These are phyloP conservation scores for Aspergillus nidulans DNA, from an alignment of 495 filamentous ascomycete genomes.

Conservation along the genomic window DNA sequence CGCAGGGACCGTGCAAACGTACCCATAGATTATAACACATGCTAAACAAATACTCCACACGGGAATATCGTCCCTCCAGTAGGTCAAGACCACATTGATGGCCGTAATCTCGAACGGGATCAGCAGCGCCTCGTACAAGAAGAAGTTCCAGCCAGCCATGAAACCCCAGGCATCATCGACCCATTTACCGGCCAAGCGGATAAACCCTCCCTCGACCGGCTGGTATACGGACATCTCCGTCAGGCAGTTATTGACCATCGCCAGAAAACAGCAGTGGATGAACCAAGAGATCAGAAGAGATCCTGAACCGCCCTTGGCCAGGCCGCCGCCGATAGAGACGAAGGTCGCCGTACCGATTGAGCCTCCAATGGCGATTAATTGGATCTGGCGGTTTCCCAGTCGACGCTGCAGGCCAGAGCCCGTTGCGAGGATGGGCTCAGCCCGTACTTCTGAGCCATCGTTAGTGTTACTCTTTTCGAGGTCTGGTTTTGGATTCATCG, in stretches of 20 bases:
- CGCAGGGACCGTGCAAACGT: not conserved
- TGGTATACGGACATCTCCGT: conserved; percentile 46
- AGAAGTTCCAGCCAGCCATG: conserved; percentile 56
- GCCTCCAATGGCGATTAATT: conserved; percentile 30
- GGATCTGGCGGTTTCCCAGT: conserved; percentile 22
- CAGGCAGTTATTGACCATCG: conserved; percentile 31
- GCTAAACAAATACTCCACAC: conserved; percentile 51
- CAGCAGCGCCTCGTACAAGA: conserved; percentile 59
- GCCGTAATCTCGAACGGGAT: conserved; percentile 72
- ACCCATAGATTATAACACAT: conserved; percentile 43
- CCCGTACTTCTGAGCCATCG: not conserved
- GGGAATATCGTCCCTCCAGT: conserved; percentile 62
- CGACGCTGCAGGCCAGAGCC: conserved; percentile 11
- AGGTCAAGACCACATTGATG: conserved; percentile 63
- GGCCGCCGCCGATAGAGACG: conserved; percentile 20
- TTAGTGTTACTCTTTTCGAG: not conserved
- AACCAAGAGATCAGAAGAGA: conserved; percentile 42
- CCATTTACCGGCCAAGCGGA: conserved; percentile 42
- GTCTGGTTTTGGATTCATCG: not conserved
- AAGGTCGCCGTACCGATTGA: conserved; percentile 31
- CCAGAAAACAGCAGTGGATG: conserved; percentile 29
- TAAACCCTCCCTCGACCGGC: conserved; percentile 54
- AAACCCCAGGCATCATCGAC: conserved; percentile 52
- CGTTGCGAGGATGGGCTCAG: not conserved
- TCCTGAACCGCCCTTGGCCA: conserved; percentile 47